phyloP scores from a whole-genome alignment of 2,329 filamentous ascomycete species.

The Malbranchea zuffiana region DNA sequence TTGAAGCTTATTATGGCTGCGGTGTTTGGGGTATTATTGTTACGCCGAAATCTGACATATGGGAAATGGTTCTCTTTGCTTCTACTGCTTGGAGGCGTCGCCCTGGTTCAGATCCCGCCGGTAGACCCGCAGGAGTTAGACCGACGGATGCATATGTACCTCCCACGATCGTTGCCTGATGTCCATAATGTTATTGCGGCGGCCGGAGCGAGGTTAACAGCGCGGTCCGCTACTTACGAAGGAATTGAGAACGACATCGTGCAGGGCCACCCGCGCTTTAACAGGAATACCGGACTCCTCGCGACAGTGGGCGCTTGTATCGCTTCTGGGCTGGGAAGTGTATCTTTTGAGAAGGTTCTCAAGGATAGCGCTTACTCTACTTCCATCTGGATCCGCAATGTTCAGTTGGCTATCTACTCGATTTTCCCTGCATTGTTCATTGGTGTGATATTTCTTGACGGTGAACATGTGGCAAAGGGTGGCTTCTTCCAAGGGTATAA shows the following conservation, averaged over 20 bases:
- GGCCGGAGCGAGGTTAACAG: constrained; percentile 42
- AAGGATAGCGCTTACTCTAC: constrained; percentile 68
- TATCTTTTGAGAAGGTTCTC: constrained; percentile 63
- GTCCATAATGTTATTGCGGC: constrained; percentile 27
- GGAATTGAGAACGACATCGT: constrained; percentile 60
- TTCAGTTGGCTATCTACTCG: constrained; percentile 90
- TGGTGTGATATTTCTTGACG: constrained; percentile 79
- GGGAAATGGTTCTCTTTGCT: constrained; percentile 73
- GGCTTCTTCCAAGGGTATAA: constrained; percentile 97
- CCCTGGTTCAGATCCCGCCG: constrained; percentile 69
- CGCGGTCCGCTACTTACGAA: constrained; percentile 78
- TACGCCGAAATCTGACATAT: constrained; percentile 57
- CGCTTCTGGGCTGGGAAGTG: constrained; percentile 73
- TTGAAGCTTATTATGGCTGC: constrained; percentile 89
- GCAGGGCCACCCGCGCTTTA: constrained; percentile 50
- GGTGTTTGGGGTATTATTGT: constrained; percentile 68
- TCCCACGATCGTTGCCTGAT: constrained; percentile 69
- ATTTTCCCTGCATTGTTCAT: constrained; percentile 79
- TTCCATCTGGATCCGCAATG: constrained; percentile 87
- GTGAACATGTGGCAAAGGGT: constrained; percentile 65
- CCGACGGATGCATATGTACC: constrained; percentile 54
- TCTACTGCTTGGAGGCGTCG: constrained; percentile 69
- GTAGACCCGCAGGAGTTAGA: constrained; percentile 45
- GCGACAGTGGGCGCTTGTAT: constrained; percentile 68
- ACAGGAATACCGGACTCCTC: constrained; percentile 65